Evolutionary conservation across 176 grass and related monocot genomes (phyloP).

Genomic region (Lolium rigidum): DNA sequence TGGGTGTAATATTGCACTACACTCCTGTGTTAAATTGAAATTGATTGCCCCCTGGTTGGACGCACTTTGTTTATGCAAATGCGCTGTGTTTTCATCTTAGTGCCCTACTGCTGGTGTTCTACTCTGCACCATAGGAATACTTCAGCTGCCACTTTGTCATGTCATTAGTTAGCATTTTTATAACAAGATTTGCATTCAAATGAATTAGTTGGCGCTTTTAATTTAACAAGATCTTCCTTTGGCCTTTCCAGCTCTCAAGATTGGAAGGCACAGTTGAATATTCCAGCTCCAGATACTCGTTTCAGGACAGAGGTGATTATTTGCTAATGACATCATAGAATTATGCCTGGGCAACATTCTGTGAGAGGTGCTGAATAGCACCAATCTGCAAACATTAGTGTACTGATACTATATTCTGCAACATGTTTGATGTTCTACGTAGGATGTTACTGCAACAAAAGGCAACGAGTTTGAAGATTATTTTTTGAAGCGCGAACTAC

Average conservation of each 20-base stretch:
- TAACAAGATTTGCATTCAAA: too few relatives aligned
- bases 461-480: constrained; percentile 82
- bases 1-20: constrained; percentile 9
- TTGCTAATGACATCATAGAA: neutral
- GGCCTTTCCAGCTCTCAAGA: constrained; percentile 59
- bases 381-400: neutral
- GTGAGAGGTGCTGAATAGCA: neutral
- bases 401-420: constrained; percentile 20
- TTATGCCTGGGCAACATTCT: neutral
- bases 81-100: neutral
- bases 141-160: neutral
- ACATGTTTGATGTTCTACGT: constrained; percentile 14
- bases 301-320: constrained; percentile 63
- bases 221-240: constrained; percentile 4
- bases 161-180: too few relatives aligned
- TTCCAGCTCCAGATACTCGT: constrained; percentile 69
- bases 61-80: neutral
- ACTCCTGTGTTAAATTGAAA: neutral
- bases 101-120: neutral
- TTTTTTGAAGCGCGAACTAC: constrained; percentile 77
- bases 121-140: neutral
- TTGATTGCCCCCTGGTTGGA: neutral
- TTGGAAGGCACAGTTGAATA: constrained; percentile 72
- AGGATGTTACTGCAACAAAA: constrained; percentile 89
- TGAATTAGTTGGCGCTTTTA: too few relatives aligned